Conservation (phyloP, 306 rosid species). For the Datisca glomerata region DNA sequence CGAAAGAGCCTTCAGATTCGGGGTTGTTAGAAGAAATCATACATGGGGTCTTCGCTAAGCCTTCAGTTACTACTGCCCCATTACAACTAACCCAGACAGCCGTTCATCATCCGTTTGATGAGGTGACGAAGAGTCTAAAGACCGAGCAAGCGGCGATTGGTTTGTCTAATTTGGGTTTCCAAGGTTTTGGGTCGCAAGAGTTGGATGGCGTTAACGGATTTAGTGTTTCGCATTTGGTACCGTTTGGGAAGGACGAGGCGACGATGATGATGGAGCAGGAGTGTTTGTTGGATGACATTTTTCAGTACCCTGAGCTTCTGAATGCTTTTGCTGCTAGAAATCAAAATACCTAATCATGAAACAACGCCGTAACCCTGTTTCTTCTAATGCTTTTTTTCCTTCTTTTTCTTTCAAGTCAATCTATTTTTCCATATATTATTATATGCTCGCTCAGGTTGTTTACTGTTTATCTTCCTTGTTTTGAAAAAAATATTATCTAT, state of each 20-base stretch:
- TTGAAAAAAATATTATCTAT: too few relatives aligned
- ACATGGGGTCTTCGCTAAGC: conserved; percentile 35
- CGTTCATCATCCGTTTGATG: too few relatives aligned
- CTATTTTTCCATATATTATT: too few relatives aligned
- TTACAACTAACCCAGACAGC: too few relatives aligned
- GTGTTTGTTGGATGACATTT: conserved; percentile 19
- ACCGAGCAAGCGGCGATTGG: background rate
- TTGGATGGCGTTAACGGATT: conserved; percentile 13
- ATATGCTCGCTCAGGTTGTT: too few relatives aligned
- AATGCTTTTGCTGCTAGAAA: conserved; percentile 36
- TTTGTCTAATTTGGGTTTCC: too few relatives aligned
- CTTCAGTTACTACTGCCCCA: too few relatives aligned
- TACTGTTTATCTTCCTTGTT: too few relatives aligned
- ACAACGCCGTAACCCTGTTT: too few relatives aligned
- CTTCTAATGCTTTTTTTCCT: too few relatives aligned
- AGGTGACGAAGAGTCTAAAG: too few relatives aligned
- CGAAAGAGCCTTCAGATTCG: conserved; percentile 40
- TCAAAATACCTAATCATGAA: conserved; percentile 32
- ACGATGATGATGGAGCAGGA: conserved; percentile 13
- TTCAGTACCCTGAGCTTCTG: conserved; percentile 43
- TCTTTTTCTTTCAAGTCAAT: too few relatives aligned
- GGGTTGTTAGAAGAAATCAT: conserved; percentile 77
- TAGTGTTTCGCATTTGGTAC: conserved; percentile 1
- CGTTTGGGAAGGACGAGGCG: conserved; percentile 20
- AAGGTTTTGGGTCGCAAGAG: conserved; percentile 11